Conservation (phyloP, 106 monocot genomes). For the Dioscorea dumetorum region DNA sequence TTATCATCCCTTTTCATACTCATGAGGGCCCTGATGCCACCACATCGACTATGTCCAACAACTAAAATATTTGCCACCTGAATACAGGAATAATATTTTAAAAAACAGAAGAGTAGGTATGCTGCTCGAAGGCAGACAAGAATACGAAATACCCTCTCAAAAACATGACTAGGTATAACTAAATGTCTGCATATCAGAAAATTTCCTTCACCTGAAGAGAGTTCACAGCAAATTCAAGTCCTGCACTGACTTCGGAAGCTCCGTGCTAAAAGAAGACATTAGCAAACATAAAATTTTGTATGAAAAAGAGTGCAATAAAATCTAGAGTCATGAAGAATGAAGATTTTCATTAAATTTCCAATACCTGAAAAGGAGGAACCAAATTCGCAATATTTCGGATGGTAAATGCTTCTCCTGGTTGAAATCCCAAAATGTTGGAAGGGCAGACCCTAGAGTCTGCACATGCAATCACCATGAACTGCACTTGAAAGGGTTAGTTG, state of each 20-base stretch:
- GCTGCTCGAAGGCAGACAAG: background rate
- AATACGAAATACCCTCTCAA: too few species aligned
- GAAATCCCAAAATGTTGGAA: constrained; percentile 71
- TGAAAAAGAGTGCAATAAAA: background rate
- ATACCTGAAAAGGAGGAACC: constrained; percentile 89
- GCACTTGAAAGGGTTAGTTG: constrained; percentile 25
- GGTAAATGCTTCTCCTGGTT: constrained; percentile 96
- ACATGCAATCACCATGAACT: constrained; percentile 99
- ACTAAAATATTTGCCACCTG: constrained; percentile 86
- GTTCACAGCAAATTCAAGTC: constrained; percentile 95
- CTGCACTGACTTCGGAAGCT: constrained; percentile 85
- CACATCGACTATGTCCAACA: constrained; percentile 93
- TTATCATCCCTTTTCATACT: constrained; percentile 44
- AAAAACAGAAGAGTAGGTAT: background rate
- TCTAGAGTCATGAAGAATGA: background rate
- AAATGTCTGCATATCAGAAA: background rate
- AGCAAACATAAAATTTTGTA: background rate
- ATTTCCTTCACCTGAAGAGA: constrained; percentile 51
- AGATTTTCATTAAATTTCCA: background rate
- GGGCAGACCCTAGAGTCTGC: constrained; percentile 98
- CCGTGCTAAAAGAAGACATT: constrained; percentile 58
- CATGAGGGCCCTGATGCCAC: constrained; percentile 94
- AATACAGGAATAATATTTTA: constrained; percentile 1
- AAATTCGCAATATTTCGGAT: constrained; percentile 91
- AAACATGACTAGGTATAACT: background rate